Conservation (phyloP, 768 basidiomycete species). For the Suillus luteus region DNA sequence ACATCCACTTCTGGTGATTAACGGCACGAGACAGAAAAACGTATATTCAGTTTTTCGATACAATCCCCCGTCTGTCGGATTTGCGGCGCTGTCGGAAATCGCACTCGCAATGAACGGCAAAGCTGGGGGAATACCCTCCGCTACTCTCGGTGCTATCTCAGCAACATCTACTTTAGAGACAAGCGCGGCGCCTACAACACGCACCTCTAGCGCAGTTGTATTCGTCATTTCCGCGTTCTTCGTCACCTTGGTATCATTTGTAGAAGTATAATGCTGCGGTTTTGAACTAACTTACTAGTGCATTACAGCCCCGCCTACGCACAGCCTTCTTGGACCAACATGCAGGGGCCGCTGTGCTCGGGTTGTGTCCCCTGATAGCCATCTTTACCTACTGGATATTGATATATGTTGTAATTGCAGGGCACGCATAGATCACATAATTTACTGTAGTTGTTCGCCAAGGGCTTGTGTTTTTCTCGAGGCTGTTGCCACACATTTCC, state of each 20-base stretch:
- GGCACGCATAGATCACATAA: neutral
- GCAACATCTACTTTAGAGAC: constrained; percentile 17
- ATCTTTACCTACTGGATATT: too few species aligned
- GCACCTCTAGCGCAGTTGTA: neutral
- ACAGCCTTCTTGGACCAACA: neutral
- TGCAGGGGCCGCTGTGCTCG: neutral
- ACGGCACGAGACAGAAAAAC: constrained; percentile 44
- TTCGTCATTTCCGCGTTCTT: constrained; percentile 17
- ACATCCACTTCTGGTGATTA: neutral
- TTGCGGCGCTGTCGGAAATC: constrained; percentile 43
- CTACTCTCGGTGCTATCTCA: constrained; percentile 23
- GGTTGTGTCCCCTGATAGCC: neutral
- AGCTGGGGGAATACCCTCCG: constrained; percentile 23
- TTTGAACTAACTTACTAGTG: neutral
- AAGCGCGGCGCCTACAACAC: constrained; percentile 18
- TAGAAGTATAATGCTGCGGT: neutral
- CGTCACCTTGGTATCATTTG: constrained; percentile 11
- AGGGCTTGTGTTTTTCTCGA: neutral
- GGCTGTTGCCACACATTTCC: neutral
- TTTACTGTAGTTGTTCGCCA: neutral
- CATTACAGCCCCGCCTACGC: neutral
- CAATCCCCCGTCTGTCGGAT: constrained; percentile 51
- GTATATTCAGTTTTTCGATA: constrained; percentile 56
- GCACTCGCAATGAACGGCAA: constrained; percentile 30
- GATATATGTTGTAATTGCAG: neutral